Percentiles rank a stretch among this genome's conserved stretches.
These are phyloP conservation scores for Chrysoporthe puriensis DNA, from an alignment of 2,329 filamentous ascomycete genomes.

Conservation along the genomic window DNA sequence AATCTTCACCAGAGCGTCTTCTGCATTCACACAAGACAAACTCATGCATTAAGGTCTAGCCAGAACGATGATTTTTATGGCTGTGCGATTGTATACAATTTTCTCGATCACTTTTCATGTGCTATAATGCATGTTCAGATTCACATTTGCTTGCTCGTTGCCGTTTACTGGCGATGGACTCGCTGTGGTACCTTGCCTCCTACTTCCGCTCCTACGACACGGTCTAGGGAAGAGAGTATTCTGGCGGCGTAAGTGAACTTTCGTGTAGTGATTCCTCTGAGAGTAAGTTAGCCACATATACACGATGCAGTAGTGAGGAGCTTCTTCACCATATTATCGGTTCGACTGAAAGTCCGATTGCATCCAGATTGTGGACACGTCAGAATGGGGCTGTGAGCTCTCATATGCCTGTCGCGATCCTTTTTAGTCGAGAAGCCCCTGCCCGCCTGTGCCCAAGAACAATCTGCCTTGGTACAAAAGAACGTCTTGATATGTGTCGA, in stretches of 20 bases:
- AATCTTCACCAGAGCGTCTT: too few species aligned
- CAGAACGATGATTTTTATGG: too few species aligned
- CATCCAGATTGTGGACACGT: neutral
- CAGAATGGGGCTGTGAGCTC: neutral
- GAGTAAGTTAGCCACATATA: neutral
- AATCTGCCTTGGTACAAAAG: neutral
- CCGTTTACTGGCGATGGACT: neutral
- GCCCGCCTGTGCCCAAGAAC: neutral
- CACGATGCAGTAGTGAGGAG: too few species aligned
- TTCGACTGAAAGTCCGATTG: neutral
- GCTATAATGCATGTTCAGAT: neutral
- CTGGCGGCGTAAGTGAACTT: neutral
- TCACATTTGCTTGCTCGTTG: neutral
- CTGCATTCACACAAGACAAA: too few species aligned
- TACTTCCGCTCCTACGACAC: neutral
- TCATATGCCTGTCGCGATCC: neutral
- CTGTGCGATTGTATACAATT: too few species aligned
- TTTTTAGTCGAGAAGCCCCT: neutral
- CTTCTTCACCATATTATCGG: neutral
- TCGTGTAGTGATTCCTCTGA: neutral
- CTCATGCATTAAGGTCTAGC: too few species aligned
- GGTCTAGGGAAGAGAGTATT: neutral
- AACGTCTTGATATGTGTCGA: neutral
- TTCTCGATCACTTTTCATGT: neutral
- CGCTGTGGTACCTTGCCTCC: neutral